Base-by-base conservation (phyloP, 1,139 yeast species). In the Hansenula sp. region DNA sequence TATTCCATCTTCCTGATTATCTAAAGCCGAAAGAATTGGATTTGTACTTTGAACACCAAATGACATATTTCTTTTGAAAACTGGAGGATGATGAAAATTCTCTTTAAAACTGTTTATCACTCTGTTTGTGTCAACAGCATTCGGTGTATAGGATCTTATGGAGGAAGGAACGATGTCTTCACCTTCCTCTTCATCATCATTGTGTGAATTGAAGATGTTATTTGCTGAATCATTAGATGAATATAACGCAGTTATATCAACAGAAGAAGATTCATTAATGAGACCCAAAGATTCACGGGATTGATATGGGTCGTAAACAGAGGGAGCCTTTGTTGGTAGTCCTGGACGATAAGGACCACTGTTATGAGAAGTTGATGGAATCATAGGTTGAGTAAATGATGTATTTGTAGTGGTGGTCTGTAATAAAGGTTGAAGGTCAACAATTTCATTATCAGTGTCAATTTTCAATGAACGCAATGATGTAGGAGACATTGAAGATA, bases 221-320 rank as follows among this genome's bases (percentile, higher is more conserved):
- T 28, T 11, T 28, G 11, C 32, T 18, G 42, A 15, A 9, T 16
- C 35, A n/a, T 38, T 25, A 13, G 36, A 15, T 10, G 40, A 40
- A 39, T 54, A 57, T 31, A 55, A 33, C 1, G 57, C 56, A 5
- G 59, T 57, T 21, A 57, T 54, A 38, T 57, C 60, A 36, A 54
- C 58, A 10, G 57, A 49, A 2, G 52, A 49, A 11, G 56, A 50
- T 25, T 54, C 57, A 16, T 55, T 45, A 44, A 55, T 46, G 3
- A 44, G 41, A 7, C 19, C 17, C 5, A 56, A 42, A 0, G 59
- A 54, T 30, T 56, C 60, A 15, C 49, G 42, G 17, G 55, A 49
- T 36, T 54, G 54, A 33, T 47, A 47, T 29, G 7, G 49, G 45
- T 27, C 44, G 41, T 39, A 25, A 34, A 30, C 35, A 21, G 13